phyloP scores from a whole-genome alignment of 805 yeast species.

The Naumovozyma dairenensis region DNA sequence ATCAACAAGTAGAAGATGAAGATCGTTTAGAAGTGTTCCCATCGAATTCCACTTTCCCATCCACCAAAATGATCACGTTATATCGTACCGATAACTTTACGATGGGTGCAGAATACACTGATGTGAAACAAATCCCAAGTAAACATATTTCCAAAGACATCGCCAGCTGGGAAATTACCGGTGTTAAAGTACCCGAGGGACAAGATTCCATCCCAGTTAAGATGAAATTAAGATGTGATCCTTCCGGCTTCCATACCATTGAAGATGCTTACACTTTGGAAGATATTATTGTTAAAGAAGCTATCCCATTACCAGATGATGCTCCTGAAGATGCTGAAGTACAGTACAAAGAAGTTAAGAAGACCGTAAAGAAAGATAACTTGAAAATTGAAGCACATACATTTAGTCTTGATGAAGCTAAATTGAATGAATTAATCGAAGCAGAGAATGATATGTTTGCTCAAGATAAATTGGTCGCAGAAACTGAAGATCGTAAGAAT shows the following conservation, averaged over 20 bases:
- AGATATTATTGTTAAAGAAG: slow-evolving; percentile 83
- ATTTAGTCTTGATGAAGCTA: slow-evolving; percentile 47
- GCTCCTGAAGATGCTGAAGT: slow-evolving; percentile 62
- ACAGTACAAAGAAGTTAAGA: slow-evolving; percentile 81
- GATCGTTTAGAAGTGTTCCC: slow-evolving; percentile 96
- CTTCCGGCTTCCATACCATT: slow-evolving; percentile 87
- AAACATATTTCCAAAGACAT: slow-evolving; percentile 52
- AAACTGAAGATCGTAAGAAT: slow-evolving; percentile 97
- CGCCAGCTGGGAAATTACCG: slow-evolving; percentile 79
- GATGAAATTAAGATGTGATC: slow-evolving; percentile 92
- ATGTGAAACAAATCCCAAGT: slow-evolving; percentile 63
- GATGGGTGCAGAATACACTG: slow-evolving; percentile 77
- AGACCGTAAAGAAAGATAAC: slow-evolving; percentile 84
- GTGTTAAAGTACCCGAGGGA: slow-evolving; percentile 73
- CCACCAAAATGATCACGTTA: slow-evolving; percentile 89
- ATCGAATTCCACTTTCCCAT: slow-evolving; percentile 83
- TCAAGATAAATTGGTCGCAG: slow-evolving; percentile 93
- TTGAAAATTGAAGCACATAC: slow-evolving; percentile 52
- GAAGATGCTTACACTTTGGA: slow-evolving; percentile 93
- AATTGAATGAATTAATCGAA: slow-evolving; percentile 59
- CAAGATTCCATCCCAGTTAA: slow-evolving; percentile 74
- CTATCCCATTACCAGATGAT: slow-evolving; percentile 47
- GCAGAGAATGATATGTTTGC: slow-evolving; percentile 74
- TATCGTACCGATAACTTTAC: slow-evolving; percentile 85
- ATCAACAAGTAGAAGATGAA: slow-evolving; percentile 81